Base-by-base conservation (phyloP, 2,329 filamentous ascomycete species). In the Xylaria sp. region DNA sequence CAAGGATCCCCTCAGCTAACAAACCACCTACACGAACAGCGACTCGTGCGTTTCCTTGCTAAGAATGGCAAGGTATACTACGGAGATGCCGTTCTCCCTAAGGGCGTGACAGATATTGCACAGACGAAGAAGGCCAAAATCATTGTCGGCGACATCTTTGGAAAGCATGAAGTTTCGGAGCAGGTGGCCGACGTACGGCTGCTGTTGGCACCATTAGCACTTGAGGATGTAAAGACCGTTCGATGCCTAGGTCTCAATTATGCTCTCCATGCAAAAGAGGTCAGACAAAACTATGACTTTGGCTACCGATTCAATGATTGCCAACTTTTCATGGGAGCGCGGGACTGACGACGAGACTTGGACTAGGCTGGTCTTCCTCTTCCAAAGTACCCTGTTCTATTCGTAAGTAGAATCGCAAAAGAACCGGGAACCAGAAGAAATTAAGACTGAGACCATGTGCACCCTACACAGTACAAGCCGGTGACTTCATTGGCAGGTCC, bases 211-310 rank as follows among this genome's bases (percentile, higher is more conserved):
- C 91, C 91, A 0, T 81, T 93, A 19, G 86, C 89, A 1, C 82
- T 84, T 1, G 83, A 88, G 60, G 86, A 92, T 67, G 86, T 91
- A 65, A 84, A 83, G 74, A 92, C 90, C 0, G 89, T 93, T 56
- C 85, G 91, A 64, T 92, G 90, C 71, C 78, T 93, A 12, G 90
- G 90, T 0, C 81, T 93, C 58, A 93, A 93, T 80, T 93, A 93
- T 75, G 89, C 86, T 59, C 84, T 90, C 72, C 91, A 93, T 75
- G 91, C 91, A 7, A 87, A 87, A 75, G 90, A 93, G 82, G 85
- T 85, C 1, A 24, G 19, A n/a, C 67, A 51, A 69, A 48, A 34
- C 34, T 11, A 11, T 36, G 11, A 1, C 6, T 36, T 36, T 36
- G 8, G 34, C 34, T 7, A 3, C 8, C 6, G 34, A 36, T 36